These are phyloP conservation scores for Perkinsela sp. DNA, from an alignment of 208 protist species.

Conservation along the genomic window DNA sequence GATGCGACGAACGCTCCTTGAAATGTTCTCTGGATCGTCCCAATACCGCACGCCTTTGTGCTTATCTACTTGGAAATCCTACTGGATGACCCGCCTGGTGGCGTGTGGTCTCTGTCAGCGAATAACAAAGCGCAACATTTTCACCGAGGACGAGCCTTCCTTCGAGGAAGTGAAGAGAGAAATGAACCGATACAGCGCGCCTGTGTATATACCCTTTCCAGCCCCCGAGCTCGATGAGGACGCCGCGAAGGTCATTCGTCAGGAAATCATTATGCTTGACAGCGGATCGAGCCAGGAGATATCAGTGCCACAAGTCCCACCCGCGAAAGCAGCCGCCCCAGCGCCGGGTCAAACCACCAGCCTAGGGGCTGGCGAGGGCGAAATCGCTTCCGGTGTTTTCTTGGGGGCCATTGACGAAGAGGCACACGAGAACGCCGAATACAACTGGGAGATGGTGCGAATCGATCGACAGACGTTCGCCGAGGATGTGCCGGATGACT, in stretches of 20 bases:
- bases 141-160: not conserved
- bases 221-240: not conserved
- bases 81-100: not conserved
- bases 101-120: not conserved
- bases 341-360: no score
- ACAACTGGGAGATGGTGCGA: not conserved
- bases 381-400: not conserved
- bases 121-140: not conserved
- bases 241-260: not conserved
- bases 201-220: not conserved
- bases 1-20: not conserved
- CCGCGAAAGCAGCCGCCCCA: no score
- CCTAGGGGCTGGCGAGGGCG: no score
- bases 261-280: not conserved
- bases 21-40: not conserved
- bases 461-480: not conserved
- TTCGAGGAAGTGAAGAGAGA: not conserved
- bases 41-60: not conserved
- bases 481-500: not conserved
- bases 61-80: not conserved
- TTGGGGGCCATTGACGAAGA: not conserved
- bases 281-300: no score
- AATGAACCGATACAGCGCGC: not conserved
- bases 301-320: no score
- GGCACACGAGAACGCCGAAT: not conserved